Base-by-base conservation (phyloP, 192 early-diverging fungal species). In the Coemansia sp. region DNA sequence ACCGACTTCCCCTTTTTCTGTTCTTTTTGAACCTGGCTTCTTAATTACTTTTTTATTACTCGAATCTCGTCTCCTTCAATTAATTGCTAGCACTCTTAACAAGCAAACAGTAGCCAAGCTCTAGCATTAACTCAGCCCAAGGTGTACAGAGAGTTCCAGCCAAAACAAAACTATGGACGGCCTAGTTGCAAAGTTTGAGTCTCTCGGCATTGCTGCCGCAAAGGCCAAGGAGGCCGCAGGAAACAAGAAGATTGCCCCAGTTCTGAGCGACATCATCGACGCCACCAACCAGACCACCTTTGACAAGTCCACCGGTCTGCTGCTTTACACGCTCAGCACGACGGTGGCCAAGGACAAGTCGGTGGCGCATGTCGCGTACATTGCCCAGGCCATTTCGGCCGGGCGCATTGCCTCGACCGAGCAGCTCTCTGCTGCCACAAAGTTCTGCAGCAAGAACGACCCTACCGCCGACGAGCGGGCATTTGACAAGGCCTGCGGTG, bases 191-290 rank as follows among this genome's bases (percentile, higher is more conserved):
- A 80, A 86, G 45, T 97, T 99, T 74, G 79, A 85, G 64, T 77
- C 78, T 36, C 90, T 98, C 55, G 97, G 97, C 11, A 80, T 99
- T 27, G 83, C 85, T 13, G 87, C 89, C 60, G 80, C 84, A 55
- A 95, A 96, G 69, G 95, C 94, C 51, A 89, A 90, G 67, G 93
- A 97, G 60, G 93, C 94, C 0, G 90, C 87, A 26, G 85, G 83
- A 46, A 99, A 99, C 80, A 99, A 98, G 72, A 98, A 97, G 72
- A 74, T 99, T 9, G 86, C 88, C 3, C 86, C 87, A 5, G 82
- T 78, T 18, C 79, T 99, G 26, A 78, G 83, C 48, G 60, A 47
- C 23, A 78, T 87, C n/a, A 88, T 95, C 45, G 54, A 68, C 28
- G 83, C 84, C 36, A 87, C 90, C 8, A 78, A 83, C 13, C 53